Percentiles rank a stretch among this genome's conserved stretches.
Evolutionary conservation across 2,329 filamentous ascomycete species (phyloP).

Genomic region (Trichoderma aggressivum): DNA sequence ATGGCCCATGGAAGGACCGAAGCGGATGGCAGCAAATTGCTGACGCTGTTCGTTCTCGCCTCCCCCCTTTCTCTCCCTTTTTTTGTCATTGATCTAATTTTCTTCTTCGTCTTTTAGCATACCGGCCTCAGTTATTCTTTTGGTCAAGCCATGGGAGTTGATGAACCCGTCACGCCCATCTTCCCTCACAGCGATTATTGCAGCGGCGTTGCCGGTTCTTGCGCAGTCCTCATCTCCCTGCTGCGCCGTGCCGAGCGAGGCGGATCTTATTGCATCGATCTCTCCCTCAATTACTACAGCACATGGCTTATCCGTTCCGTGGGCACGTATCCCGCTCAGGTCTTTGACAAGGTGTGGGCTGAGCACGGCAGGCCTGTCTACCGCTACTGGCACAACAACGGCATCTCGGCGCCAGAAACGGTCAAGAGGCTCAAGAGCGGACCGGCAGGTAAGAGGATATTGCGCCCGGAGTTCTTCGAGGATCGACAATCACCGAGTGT

Average conservation of each 20-base stretch:
- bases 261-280: not conserved
- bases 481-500: not conserved
- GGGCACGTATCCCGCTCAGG: not conserved
- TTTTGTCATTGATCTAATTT: not conserved
- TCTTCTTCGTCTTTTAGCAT: not conserved
- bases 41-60: not conserved
- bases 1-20: conserved; percentile 44
- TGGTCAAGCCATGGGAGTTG: not conserved
- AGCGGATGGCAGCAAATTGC: conserved; percentile 46
- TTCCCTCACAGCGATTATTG: not conserved
- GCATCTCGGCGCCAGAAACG: not conserved
- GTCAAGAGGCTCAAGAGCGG: not conserved
- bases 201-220: not conserved
- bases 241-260: not conserved
- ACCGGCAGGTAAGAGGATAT: not conserved
- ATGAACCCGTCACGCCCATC: not conserved
- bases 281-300: not conserved
- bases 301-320: not conserved
- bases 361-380: not conserved
- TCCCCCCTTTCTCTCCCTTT: not conserved
- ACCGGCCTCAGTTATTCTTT: not conserved
- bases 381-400: not conserved
- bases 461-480: not conserved
- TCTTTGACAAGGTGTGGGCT: not conserved
- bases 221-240: not conserved